Evolutionary conservation across 306 rosid genomes (phyloP).

Genomic region (Inga oerstediana): DNA sequence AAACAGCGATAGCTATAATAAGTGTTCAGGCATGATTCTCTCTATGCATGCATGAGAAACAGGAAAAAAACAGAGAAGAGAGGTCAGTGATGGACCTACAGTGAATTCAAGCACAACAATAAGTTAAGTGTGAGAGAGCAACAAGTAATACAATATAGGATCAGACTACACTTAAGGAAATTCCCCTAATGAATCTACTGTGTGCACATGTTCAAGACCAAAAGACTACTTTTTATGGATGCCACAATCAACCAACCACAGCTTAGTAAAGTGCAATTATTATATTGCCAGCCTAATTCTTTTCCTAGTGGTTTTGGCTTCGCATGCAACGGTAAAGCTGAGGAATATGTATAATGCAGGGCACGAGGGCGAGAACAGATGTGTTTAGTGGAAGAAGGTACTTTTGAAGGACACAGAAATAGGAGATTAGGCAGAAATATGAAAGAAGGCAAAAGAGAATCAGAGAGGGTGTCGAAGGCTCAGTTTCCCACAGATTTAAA

Average conservation of each 20-base stretch:
- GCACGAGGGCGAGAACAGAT: neutral
- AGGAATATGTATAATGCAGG: neutral
- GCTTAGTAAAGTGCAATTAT: neutral
- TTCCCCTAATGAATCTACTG: conserved; percentile 14
- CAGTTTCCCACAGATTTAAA: neutral
- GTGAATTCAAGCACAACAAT: too few species aligned
- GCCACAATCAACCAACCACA: neutral
- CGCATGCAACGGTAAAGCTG: neutral
- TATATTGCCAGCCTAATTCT: neutral
- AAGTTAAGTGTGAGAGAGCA: too few species aligned
- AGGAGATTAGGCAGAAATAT: neutral
- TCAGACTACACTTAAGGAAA: conserved; percentile 17
- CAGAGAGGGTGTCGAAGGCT: neutral
- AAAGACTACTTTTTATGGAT: neutral
- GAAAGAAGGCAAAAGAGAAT: neutral
- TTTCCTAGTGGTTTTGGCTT: neutral
- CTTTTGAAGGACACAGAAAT: neutral
- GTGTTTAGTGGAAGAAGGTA: neutral
- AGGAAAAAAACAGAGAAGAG: too few species aligned
- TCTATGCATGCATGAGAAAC: too few species aligned
- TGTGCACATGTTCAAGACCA: conserved; percentile 16
- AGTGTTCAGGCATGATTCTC: too few species aligned
- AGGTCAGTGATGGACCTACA: too few species aligned
- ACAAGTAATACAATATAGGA: neutral
- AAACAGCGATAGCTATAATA: too few species aligned